Evolutionary conservation across 306 rosid genomes (phyloP).

Genomic region (Medicago lupulina): DNA sequence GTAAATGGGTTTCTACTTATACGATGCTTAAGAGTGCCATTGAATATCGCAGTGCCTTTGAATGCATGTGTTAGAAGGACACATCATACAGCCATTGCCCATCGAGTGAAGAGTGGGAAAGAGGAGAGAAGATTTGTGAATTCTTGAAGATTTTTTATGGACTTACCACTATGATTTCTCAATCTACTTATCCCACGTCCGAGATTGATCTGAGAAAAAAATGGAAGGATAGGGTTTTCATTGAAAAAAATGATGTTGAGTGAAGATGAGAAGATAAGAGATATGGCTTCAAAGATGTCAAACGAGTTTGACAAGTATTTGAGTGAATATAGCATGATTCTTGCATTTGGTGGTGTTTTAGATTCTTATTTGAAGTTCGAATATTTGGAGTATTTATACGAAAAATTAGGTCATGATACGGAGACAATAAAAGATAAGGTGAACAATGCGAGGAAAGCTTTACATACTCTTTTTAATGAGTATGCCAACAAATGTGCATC

Average conservation of each 20-base stretch:
- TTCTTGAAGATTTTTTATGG: constrained; percentile 8
- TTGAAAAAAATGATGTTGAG: constrained; percentile 3
- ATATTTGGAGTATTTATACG: background rate
- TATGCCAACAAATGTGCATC: constrained; percentile 21
- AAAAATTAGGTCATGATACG: background rate
- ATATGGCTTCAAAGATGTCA: constrained; percentile 35
- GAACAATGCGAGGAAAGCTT: constrained; percentile 27
- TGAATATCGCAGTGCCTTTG: constrained; percentile 17
- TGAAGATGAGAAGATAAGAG: constrained; percentile 18
- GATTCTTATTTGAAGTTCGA: constrained; percentile 7
- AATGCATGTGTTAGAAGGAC: background rate
- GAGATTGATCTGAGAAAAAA: background rate
- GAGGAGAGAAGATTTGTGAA: constrained; percentile 10
- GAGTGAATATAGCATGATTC: constrained; percentile 38
- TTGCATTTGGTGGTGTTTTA: constrained; percentile 18
- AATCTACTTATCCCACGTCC: constrained; percentile 6
- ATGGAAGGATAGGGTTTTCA: background rate
- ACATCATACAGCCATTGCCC: background rate
- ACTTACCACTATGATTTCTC: background rate
- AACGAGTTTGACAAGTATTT: constrained; percentile 18
- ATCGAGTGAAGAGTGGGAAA: constrained; percentile 25
- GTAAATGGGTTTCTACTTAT: constrained; percentile 25
- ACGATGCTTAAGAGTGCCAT: constrained; percentile 11
- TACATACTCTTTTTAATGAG: constrained; percentile 15
- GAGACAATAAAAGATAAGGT: constrained; percentile 11